phyloP scores from a whole-genome alignment of 768 basidiomycete species.

The Suillus discolor region DNA sequence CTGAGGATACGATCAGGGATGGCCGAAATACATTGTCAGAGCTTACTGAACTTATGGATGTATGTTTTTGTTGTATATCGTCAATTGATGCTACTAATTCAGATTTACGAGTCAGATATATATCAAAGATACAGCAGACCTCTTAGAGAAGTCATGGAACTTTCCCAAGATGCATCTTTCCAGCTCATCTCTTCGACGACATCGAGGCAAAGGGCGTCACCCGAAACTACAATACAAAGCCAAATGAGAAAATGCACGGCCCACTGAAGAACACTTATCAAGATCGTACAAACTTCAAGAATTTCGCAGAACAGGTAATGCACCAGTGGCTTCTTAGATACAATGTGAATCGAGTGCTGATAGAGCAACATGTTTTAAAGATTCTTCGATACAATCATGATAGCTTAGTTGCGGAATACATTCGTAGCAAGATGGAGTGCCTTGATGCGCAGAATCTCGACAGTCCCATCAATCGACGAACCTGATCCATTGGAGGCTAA shows the following conservation, averaged over 20 bases:
- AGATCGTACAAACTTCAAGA: not conserved
- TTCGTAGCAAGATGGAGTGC: not conserved
- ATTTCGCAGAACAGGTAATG: not conserved
- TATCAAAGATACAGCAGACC: not conserved
- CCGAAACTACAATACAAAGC: not conserved
- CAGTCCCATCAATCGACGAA: not conserved
- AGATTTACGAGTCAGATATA: no score
- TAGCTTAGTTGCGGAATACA: not conserved
- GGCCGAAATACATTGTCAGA: not conserved
- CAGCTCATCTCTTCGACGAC: not conserved
- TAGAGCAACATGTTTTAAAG: no score
- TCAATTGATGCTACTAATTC: no score
- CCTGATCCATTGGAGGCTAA: no score
- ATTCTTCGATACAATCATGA: constrained; percentile 27
- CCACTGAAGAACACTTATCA: not conserved
- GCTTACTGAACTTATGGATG: not conserved
- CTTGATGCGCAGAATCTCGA: not conserved
- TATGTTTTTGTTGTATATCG: no score
- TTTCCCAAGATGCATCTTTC: not conserved
- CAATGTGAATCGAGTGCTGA: not conserved
- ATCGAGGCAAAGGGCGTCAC: not conserved
- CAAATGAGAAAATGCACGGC: not conserved
- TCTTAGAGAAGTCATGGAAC: not conserved
- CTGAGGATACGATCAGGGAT: not conserved
- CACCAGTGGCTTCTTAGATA: not conserved